A percentile compares a stretch with the other conserved stretches of the same genome.
phyloP scores from a whole-genome alignment of 1,139 yeast species.

The Candida glucosophila region DNA sequence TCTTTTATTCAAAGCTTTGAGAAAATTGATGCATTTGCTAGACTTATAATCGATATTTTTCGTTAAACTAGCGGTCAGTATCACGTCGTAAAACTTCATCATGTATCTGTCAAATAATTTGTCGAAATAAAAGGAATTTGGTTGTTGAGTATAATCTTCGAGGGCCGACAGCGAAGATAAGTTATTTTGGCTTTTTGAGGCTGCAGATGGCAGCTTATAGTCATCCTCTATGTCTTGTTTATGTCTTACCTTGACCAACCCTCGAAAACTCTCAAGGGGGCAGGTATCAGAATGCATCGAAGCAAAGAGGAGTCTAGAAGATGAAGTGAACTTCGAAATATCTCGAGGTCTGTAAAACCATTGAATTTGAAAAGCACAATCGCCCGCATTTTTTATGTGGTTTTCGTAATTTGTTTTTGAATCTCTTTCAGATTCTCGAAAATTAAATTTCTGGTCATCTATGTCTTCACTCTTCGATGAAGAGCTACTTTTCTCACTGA shows the following conservation, averaged over 20 bases:
- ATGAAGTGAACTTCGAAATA: slow-evolving; percentile 57
- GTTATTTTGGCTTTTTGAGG: slow-evolving; percentile 3
- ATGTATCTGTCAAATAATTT: slow-evolving; percentile 82
- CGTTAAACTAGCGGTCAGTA: slow-evolving; percentile 29
- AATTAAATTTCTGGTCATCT: no score
- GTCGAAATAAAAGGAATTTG: slow-evolving; percentile 78
- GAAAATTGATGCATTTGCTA: slow-evolving; percentile 47
- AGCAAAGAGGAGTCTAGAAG: slow-evolving; percentile 71
- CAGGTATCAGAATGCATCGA: slow-evolving; percentile 85
- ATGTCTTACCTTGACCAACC: slow-evolving; percentile 64
- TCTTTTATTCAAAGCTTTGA: slow-evolving; percentile 56
- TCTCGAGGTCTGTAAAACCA: slow-evolving; percentile 93
- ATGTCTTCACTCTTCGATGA: neutral
- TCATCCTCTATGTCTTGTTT: slow-evolving; percentile 52
- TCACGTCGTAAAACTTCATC: slow-evolving; percentile 71
- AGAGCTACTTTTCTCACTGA: slow-evolving; percentile 29
- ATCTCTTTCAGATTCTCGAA: no score
- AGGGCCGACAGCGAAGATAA: slow-evolving; percentile 14
- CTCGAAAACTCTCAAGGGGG: slow-evolving; percentile 70
- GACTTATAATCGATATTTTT: slow-evolving; percentile 49
- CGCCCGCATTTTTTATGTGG: slow-evolving; percentile 28
- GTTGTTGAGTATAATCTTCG: slow-evolving; percentile 46
- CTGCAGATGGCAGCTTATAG: slow-evolving; percentile 4
- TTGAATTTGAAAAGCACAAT: slow-evolving; percentile 62
- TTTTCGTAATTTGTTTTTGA: slow-evolving; percentile 3